Base-by-base conservation (phyloP, 2,329 filamentous ascomycete species). In the Colletotrichum acutatum region DNA sequence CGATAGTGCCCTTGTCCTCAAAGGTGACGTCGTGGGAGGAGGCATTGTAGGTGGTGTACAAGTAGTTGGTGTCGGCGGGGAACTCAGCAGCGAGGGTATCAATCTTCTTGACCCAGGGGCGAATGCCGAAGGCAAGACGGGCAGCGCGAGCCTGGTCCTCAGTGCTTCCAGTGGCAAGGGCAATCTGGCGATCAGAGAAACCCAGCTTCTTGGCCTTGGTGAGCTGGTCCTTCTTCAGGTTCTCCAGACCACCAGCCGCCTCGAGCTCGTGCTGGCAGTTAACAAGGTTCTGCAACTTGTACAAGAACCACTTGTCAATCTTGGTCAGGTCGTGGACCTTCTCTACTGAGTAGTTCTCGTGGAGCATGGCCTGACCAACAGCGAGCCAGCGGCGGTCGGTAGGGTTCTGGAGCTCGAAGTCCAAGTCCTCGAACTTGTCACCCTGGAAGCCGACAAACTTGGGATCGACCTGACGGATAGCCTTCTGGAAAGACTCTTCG, bases 281-380 rank as follows among this genome's bases (percentile, higher is more conserved):
- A 65, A 98, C 97, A 79, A 99, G 94, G 87, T 98, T 98, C 86
- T 98, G 92, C 64, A 99, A 91, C 90, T 99, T 98, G 91, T 98
- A 91, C 78, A 99, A 86, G 89, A 99, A 99, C 97, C 97, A 98
- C 86, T 97, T 98, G 87, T 98, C 97, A 79, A 99, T 99, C 89
- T 98, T 98, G 85, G 94, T 97, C 78, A 99, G 87, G 7, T 98
- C 95, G 81, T 98, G 95, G 19, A 99, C 89, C 82, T 90, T 92
- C 76, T 99, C 96, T 59, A 98, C 95, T 1, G 94, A 91, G 88
- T 99, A 99, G 83, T 93, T 93, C 86, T 98, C 95, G 87, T 98
- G 95, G 77, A 98, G 91, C 95, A 99, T 97, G 76, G 97, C 97
- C 85, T 98, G 95, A 58, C 97, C 96, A 80, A 99, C 95, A 76